Evolutionary conservation across 108 stramenopile species (phyloP), one percentile per base, ranked within the genome.

Genomic region (Nannochloropsis oceanica): DNA sequence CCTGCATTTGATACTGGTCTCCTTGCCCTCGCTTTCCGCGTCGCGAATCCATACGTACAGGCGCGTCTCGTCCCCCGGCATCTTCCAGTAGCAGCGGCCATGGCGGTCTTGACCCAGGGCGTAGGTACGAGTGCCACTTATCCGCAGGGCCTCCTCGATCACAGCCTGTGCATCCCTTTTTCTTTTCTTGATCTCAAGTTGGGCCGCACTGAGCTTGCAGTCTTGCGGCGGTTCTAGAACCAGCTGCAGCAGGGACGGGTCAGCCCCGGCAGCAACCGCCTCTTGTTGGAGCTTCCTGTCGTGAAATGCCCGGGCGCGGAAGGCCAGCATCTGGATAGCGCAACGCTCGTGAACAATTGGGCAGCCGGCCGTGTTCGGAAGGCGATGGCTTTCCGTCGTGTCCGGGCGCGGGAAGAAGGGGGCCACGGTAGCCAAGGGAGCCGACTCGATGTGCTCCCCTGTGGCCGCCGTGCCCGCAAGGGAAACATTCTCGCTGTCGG

Each of bases 21-120:
- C 79, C 59, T 80, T 43, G 24, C 42, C 84, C 5, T 85, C 80
- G 34, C 84, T 79, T 43, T 85, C 84, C 43, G 26, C 8, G 12
- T 44, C 34, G 24, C 79, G 79, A 44, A 34, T 46, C 81, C 82
- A 44, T 13, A 86, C 86, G 86, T 81, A 86, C 18, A 86, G 50
- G 27, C 82, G 26, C 8, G 42, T 43, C 24, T 81, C 26, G 42
- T 86, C 86, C 42, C 86, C 82, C 18, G 86, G 86, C 44, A 86
- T 43, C 10, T 82, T 81, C 80, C 43, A 83, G 82, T 86, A 86
- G 73, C 46, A 83, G 13, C 86, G 82, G 11, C 79, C 82, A 59
- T 86, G 82, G 24, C 86, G 82, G 86, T 86, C 86, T 26, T 73
- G 82, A n/a, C 86, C 86, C 12, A 86, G 86, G 14, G 86, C 73